Evolutionary conservation across 164 flowering plant species (phyloP).

Genomic region (Santalum album): DNA sequence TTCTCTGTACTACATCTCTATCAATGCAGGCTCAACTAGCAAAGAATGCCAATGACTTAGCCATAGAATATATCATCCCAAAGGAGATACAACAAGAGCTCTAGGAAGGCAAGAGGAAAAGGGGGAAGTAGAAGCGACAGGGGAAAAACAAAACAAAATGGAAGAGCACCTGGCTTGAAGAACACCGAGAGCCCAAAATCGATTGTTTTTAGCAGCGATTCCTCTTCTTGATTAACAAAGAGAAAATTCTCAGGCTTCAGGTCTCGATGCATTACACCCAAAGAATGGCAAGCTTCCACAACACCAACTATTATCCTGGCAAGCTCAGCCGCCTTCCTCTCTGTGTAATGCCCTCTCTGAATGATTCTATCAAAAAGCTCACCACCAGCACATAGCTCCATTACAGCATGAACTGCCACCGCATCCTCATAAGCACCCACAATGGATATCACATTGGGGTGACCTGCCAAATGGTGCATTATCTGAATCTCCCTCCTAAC

Average conservation of each 20-base stretch:
- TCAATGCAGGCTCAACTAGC: too few species aligned
- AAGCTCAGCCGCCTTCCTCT: slow-evolving; percentile 62
- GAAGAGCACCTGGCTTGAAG: slow-evolving; percentile 52
- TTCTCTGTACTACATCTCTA: too few species aligned
- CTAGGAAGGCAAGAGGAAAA: background rate
- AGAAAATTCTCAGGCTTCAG: slow-evolving; percentile 75
- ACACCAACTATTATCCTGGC: slow-evolving; percentile 58
- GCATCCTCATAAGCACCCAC: slow-evolving; percentile 68
- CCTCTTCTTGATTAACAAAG: slow-evolving; percentile 48
- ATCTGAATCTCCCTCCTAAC: slow-evolving; percentile 76
- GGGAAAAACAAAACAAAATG: background rate
- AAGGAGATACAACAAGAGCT: too few species aligned
- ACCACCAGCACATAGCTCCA: slow-evolving; percentile 79
- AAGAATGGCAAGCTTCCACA: slow-evolving; percentile 64
- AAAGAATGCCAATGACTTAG: too few species aligned
- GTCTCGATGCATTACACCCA: slow-evolving; percentile 74
- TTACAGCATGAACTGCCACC: slow-evolving; percentile 61
- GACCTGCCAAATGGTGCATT: slow-evolving; percentile 74
- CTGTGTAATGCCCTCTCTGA: slow-evolving; percentile 67
- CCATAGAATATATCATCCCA: too few species aligned
- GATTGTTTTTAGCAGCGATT: slow-evolving; percentile 50
- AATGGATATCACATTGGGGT: slow-evolving; percentile 50
- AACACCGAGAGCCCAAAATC: slow-evolving; percentile 70
- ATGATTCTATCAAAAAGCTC: slow-evolving; percentile 75
- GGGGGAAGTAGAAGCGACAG: background rate